phyloP scores from a whole-genome alignment of 345 rosid genomes.

The Brassica carinata region DNA sequence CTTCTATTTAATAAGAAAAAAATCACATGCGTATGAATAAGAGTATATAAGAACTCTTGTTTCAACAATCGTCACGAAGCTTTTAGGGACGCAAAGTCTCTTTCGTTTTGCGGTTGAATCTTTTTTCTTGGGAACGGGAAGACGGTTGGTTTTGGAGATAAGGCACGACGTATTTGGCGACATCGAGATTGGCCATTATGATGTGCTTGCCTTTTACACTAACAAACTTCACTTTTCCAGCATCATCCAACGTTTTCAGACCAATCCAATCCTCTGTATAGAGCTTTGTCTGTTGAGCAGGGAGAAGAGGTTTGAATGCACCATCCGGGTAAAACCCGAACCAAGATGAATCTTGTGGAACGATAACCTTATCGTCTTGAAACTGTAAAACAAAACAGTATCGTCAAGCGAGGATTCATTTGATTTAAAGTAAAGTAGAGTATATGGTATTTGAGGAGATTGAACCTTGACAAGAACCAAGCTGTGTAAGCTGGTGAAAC shows the following conservation, averaged over 20 bases:
- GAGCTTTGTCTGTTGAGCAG: conserved; percentile 57
- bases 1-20: too few species aligned
- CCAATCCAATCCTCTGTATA: conserved; percentile 81
- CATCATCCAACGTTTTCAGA: conserved; percentile 63
- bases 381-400: conserved; percentile 48
- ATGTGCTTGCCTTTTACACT: conserved; percentile 64
- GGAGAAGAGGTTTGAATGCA: conserved; percentile 53
- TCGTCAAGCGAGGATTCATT: not conserved
- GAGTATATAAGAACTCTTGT: conserved; percentile 1
- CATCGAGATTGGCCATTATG: conserved; percentile 48
- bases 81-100: conserved; percentile 22
- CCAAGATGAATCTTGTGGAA: conserved; percentile 89
- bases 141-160: conserved; percentile 51
- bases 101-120: conserved; percentile 22
- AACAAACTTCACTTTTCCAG: conserved; percentile 67
- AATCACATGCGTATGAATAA: too few species aligned
- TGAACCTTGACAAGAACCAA: conserved; percentile 82
- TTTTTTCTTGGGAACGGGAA: conserved; percentile 3
- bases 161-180: conserved; percentile 60
- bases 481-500: conserved; percentile 73
- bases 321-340: conserved; percentile 84
- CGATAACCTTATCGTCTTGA: conserved; percentile 65
- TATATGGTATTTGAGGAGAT: not conserved
- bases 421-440: not conserved
- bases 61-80: conserved; percentile 6